These are phyloP conservation scores for Cicer judaicum DNA, from an alignment of 306 rosid species.

Conservation along the genomic window DNA sequence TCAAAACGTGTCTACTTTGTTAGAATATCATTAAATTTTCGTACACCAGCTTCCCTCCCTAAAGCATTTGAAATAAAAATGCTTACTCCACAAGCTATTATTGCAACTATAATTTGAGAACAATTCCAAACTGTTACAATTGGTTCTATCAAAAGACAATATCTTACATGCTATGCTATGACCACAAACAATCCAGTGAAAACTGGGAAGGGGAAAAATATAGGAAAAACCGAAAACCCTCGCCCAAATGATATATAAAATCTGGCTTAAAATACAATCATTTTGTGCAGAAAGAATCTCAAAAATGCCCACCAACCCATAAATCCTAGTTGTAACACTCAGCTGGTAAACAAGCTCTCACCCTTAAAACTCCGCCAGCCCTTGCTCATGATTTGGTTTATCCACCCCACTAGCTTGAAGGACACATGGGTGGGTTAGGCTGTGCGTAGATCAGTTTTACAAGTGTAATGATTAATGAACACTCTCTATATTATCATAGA, in stretches of 20 bases:
- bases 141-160: slow-evolving; percentile 51
- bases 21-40: background rate
- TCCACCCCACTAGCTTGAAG: slow-evolving; percentile 53
- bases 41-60: background rate
- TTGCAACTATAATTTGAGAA: slow-evolving; percentile 51
- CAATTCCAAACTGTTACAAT: slow-evolving; percentile 54
- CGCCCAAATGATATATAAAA: slow-evolving; percentile 56
- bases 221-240: slow-evolving; percentile 53
- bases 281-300: slow-evolving; percentile 79
- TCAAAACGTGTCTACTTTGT: background rate
- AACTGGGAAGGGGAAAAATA: slow-evolving; percentile 55
- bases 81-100: slow-evolving; percentile 50
- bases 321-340: slow-evolving; percentile 63
- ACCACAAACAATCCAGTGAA: slow-evolving; percentile 56
- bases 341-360: slow-evolving; percentile 65
- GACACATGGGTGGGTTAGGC: slow-evolving; percentile 49
- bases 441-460: slow-evolving; percentile 78
- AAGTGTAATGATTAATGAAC: slow-evolving; percentile 52
- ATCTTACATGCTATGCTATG: slow-evolving; percentile 57
- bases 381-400: slow-evolving; percentile 59
- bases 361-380: slow-evolving; percentile 72
- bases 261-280: slow-evolving; percentile 65
- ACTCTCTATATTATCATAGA: slow-evolving; percentile 61
- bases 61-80: slow-evolving; percentile 33
- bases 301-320: slow-evolving; percentile 69